Conservation (phyloP, 768 basidiomycete genomes). For the Russula virescens region DNA sequence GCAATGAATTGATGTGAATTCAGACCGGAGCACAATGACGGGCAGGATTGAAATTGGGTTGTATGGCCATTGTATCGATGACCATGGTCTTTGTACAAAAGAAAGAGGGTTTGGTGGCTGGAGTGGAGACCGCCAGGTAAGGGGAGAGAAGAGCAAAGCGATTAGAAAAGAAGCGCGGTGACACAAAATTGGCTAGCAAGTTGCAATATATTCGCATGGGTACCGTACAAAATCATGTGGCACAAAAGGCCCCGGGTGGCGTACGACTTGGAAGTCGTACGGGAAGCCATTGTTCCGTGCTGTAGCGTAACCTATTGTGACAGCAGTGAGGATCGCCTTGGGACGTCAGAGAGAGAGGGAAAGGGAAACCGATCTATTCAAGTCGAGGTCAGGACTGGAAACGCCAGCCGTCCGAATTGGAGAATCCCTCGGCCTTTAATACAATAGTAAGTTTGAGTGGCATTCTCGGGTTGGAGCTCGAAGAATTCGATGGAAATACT, state of each 20-base stretch:
- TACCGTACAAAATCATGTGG: background rate
- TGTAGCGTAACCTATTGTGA: background rate
- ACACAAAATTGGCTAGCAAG: slow-evolving; percentile 6
- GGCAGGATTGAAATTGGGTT: slow-evolving; percentile 7
- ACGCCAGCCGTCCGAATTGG: background rate
- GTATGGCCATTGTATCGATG: too few species aligned
- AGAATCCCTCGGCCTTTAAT: slow-evolving; percentile 4
- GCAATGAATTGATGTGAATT: background rate
- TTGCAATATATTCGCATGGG: slow-evolving; percentile 3
- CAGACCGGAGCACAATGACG: background rate
- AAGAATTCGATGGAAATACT: too few species aligned
- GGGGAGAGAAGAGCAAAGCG: background rate
- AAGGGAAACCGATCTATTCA: background rate
- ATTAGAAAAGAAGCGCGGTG: background rate
- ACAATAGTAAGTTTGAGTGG: background rate
- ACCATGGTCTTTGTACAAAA: too few species aligned
- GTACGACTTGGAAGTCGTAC: background rate
- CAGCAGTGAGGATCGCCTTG: slow-evolving; percentile 11
- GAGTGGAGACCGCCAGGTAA: too few species aligned
- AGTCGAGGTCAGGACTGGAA: background rate
- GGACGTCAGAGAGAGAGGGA: slow-evolving; percentile 1
- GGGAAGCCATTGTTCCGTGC: too few species aligned
- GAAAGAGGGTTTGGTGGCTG: too few species aligned
- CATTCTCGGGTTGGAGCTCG: background rate
- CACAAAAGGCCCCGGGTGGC: background rate